Conservation (phyloP, 2,329 filamentous ascomycete species). For the Fusarium agapanthi region DNA sequence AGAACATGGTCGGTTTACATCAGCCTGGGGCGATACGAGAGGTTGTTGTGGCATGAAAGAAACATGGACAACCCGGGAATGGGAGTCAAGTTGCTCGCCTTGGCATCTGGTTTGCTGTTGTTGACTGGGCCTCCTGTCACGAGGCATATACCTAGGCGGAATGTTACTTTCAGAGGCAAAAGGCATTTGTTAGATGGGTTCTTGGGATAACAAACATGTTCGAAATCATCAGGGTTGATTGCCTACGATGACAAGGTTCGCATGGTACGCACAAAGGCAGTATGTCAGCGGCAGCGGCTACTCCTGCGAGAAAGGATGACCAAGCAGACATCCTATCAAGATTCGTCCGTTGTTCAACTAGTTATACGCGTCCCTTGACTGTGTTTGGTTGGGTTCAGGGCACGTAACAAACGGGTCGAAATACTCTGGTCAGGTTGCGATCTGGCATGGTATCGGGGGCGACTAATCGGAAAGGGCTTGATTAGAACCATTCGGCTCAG, state of each 20-base stretch:
- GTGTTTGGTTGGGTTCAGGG: background rate
- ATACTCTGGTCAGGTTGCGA: background rate
- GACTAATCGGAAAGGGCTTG: background rate
- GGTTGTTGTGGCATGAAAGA: background rate
- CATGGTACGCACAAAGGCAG: constrained; percentile 14
- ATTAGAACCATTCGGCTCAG: background rate
- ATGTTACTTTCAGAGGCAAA: constrained; percentile 1
- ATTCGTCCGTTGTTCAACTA: background rate
- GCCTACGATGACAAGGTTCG: background rate
- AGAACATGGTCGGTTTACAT: background rate
- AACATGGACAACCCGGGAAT: background rate
- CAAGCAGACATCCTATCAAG: background rate
- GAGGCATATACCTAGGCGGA: background rate
- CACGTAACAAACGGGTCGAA: background rate
- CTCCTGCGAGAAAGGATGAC: background rate
- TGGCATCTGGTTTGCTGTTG: constrained; percentile 4
- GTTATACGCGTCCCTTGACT: background rate
- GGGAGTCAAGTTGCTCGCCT: background rate
- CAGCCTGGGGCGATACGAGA: background rate
- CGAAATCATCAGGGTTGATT: background rate
- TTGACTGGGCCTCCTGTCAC: constrained; percentile 1
- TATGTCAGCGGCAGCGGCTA: background rate
- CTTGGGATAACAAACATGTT: constrained; percentile 1
- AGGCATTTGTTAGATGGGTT: background rate
- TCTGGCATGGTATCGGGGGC: background rate